Evolutionary conservation across 768 basidiomycete genomes (phyloP), one percentile per base, ranked within the genome.

Genomic region (Amanita exitialis): DNA sequence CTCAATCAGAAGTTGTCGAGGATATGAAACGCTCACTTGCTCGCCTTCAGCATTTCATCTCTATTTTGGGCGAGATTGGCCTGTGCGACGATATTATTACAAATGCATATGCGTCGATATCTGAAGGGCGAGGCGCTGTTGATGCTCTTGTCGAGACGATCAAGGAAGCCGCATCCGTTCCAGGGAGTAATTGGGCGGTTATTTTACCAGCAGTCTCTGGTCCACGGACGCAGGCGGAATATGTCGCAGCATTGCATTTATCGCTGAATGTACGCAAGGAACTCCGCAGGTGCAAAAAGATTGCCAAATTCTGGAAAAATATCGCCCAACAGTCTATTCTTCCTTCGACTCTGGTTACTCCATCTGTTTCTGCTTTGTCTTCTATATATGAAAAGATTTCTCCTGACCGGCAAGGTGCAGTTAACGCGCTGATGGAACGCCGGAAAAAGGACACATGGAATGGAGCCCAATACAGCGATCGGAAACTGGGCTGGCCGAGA

Each of bases 261-360:
- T 71, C 73, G 28, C 62, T 77, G 54, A 69, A 67, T 46, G 61
- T 69, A 43, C 69, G 76, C 44, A 69, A 65, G 50, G 69, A 75
- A 47, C 70, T 76, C 43, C 69, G 65, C 34, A 64, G 69, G 37
- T 65, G 65, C 48, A 74, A 62, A 61, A 76, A 75, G 49, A 59
- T 62, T 30, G 59, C 67, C 53, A 74, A 71, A 44, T 76, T 72
- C 38, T 77, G 71, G 72, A 76, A 74, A 59, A 66, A 62, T 21
- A 58, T 69, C 10, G 74, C 73, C 15, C 62, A 68, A 44, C 65
- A 63, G 53, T 56, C 58, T 2, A 16, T 16, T 27, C 56, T 52
- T 20, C 59, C 62, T n/a, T 44, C 49, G 32, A 52, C 57, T 32
- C 52, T 64, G 20, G 61, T 71, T 36, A 72, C 72, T 0, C 71